Evolutionary conservation across 2,329 filamentous ascomycete genomes (phyloP).

Genomic region (Aureobasidium sp.): DNA sequence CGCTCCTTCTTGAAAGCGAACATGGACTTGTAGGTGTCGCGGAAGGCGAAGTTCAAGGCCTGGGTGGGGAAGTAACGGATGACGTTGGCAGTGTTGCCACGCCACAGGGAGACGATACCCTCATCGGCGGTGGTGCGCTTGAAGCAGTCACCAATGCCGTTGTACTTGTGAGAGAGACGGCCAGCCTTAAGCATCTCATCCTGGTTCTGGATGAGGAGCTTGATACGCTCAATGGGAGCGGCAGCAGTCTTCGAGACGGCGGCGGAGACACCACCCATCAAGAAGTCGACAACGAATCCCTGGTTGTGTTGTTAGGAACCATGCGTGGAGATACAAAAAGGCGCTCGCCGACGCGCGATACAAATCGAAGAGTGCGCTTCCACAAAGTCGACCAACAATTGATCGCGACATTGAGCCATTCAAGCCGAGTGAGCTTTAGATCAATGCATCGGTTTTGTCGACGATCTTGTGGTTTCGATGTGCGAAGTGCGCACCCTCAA

Average conservation of each 20-base stretch:
- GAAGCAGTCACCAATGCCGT: constrained; percentile 94
- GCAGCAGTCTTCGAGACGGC: constrained; percentile 99
- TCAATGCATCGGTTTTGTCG: background rate
- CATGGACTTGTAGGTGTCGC: constrained; percentile 99
- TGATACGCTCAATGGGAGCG: constrained; percentile 99
- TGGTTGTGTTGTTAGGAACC: constrained; percentile 35
- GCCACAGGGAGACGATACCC: constrained; percentile 93
- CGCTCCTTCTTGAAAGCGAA: constrained; percentile 99
- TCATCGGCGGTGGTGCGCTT: constrained; percentile 79
- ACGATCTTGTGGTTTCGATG: constrained; percentile 4
- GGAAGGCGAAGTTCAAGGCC: constrained; percentile 99
- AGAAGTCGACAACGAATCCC: constrained; percentile 96
- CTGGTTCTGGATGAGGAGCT: constrained; percentile 99
- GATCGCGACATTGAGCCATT: background rate
- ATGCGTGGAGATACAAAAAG: constrained; percentile 1
- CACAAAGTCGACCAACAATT: background rate
- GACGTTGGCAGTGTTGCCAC: constrained; percentile 99
- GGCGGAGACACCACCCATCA: constrained; percentile 99
- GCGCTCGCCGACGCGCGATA: background rate
- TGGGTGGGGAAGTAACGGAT: constrained; percentile 99
- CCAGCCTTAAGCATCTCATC: constrained; percentile 99
- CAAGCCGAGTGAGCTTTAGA: background rate
- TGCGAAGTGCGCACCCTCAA: constrained; percentile 10
- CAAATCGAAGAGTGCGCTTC: background rate
- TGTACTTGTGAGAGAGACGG: constrained; percentile 96